These are phyloP conservation scores for Aspergillus tubingensis DNA, from an alignment of 2,329 filamentous ascomycete species.

Conservation along the genomic window DNA sequence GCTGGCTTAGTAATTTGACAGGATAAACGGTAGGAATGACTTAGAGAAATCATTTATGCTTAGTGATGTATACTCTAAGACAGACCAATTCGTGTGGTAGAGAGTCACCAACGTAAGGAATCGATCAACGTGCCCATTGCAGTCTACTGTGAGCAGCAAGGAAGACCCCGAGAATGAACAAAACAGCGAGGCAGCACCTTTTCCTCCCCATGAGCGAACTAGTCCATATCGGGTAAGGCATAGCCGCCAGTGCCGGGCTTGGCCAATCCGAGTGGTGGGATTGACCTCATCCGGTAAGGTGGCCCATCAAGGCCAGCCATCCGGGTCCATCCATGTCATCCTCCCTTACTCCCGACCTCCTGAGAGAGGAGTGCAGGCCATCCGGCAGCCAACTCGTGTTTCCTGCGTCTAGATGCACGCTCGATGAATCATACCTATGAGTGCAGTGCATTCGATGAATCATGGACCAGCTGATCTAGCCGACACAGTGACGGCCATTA, in stretches of 20 bases:
- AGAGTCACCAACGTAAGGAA: background rate
- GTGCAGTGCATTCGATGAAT: background rate
- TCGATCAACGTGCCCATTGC: background rate
- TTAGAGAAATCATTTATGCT: too few relatives aligned
- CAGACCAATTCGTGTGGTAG: background rate
- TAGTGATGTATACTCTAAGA: too few relatives aligned
- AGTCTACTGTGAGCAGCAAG: background rate
- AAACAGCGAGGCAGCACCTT: slow-evolving; percentile 3
- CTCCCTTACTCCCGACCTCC: background rate
- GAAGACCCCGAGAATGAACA: background rate
- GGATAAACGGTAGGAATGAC: too few relatives aligned
- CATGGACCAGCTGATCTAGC: background rate
- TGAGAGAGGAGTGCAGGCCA: background rate
- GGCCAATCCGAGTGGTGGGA: slow-evolving; percentile 7
- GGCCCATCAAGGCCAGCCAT: background rate
- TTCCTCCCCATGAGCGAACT: background rate
- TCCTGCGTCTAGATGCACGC: background rate
- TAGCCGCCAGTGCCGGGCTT: slow-evolving; percentile 2
- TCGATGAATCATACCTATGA: background rate
- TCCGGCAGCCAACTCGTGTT: slow-evolving; percentile 7
- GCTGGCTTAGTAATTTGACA: too few relatives aligned
- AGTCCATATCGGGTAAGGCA: background rate
- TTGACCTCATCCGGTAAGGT: slow-evolving; percentile 8
- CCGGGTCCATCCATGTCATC: slow-evolving; percentile 4
- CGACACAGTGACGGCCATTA: background rate